Base-by-base conservation (phyloP, 352 stramenopile species). In the Phytophthora litchii region DNA sequence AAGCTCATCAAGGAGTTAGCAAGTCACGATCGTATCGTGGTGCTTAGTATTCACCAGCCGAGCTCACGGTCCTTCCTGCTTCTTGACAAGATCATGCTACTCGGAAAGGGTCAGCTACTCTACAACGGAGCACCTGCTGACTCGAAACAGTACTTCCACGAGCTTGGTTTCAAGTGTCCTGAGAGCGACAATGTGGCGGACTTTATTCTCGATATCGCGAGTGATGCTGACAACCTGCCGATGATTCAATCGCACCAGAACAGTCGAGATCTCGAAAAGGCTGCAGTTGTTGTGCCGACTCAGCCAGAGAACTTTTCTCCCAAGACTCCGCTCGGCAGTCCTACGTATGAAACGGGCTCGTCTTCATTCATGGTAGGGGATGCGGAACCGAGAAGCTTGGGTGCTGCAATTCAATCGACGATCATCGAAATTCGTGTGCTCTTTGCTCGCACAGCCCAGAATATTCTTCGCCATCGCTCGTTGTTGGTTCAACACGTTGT, bases 41-140 rank as follows among this genome's bases (percentile, higher is more conserved):
- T 96, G 5, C 51, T 93, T 25, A 91, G 86, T 49, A 88, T 97
- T 45, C 89, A 97, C 58, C 89, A 98, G 65, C 96, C 96, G 0
- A 90, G 89, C 49, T 80, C 88, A 14, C 92, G 86, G 27, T 95
- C 97, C 34, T 98, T 96, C 67, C 54, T 92, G 42, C 72, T 88
- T 31, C 62, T 98, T n/a, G 91, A 98, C 66, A 72, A 88, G 40
- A 84, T 98, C 36, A 77, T 98, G 44, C 70, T 98, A 10, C 66
- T 99, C 12, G 91, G 76, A 6, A 91, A 92, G 56, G 85, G 84
- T 23, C 80, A 86, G 42, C 62, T 87, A 51, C 58, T 92, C 0
- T 91, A 91, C 63, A 72, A 77, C 54, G 79, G 80, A 7, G 40
- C 72, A 1, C 82, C 82, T 1, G 62, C 65, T 1, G 67, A 78